phyloP scores from a whole-genome alignment of 805 yeast species.

The Wickerhamomyces ciferrii region DNA sequence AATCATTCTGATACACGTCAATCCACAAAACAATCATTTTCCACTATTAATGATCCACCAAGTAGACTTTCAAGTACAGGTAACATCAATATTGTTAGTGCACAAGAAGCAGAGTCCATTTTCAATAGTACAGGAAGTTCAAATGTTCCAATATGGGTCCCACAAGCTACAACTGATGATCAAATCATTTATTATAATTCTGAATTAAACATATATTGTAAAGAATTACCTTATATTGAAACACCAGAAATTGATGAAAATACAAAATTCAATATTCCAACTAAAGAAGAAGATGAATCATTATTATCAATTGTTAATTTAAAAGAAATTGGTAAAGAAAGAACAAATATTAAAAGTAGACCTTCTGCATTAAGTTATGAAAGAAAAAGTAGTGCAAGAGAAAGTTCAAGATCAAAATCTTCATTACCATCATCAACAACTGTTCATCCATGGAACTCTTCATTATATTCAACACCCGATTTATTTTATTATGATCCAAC shows the following conservation, averaged over 20 bases:
- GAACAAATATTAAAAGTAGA: constrained; percentile 9
- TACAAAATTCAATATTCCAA: constrained; percentile 23
- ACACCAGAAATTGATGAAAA: constrained; percentile 29
- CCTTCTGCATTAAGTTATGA: constrained; percentile 12
- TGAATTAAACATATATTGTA: constrained; percentile 53
- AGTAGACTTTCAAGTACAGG: constrained; percentile 10
- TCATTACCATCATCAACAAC: constrained; percentile 13
- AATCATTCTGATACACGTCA: constrained; percentile 24
- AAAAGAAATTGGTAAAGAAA: constrained; percentile 22
- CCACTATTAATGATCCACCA: constrained; percentile 7
- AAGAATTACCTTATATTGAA: constrained; percentile 47
- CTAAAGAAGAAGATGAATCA: constrained; percentile 17
- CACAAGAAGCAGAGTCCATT: constrained; percentile 32
- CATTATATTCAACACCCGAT: constrained; percentile 27
- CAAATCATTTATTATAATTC: constrained; percentile 55
- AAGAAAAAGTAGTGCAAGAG: constrained; percentile 9
- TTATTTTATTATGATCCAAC: constrained; percentile 54
- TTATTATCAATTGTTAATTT: constrained; percentile 17
- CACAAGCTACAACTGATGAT: constrained; percentile 50
- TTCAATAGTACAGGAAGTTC: constrained; percentile 27
- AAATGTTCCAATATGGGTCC: constrained; percentile 51
- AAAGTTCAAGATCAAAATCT: constrained; percentile 11
- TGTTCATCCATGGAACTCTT: constrained; percentile 21
- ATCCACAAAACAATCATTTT: constrained; percentile 5
- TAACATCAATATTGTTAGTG: constrained; percentile 23